Evolutionary conservation across 352 stramenopile genomes (phyloP).

Genomic region (Phytophthora pluvialis): DNA sequence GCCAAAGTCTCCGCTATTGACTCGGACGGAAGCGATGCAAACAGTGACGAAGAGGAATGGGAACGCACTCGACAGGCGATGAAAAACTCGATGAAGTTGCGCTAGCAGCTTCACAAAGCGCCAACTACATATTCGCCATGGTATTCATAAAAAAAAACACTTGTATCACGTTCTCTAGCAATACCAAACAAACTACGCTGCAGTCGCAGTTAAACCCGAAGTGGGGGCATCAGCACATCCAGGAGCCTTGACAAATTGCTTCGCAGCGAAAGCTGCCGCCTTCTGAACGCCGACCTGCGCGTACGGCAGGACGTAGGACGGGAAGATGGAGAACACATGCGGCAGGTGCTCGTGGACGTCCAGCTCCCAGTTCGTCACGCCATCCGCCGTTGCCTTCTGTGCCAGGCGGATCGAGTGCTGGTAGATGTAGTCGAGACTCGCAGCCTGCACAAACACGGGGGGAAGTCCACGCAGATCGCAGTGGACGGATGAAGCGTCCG

Average conservation of each 20-base stretch:
- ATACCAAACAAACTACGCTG: slow-evolving; percentile 12
- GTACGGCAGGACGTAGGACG: slow-evolving; percentile 47
- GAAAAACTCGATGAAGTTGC: slow-evolving; percentile 28
- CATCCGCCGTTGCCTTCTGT: slow-evolving; percentile 45
- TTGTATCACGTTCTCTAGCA: too few relatives aligned
- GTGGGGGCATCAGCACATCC: background rate
- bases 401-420: slow-evolving; percentile 40
- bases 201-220: slow-evolving; percentile 1
- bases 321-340: slow-evolving; percentile 52
- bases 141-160: too few relatives aligned
- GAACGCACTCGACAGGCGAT: slow-evolving; percentile 40
- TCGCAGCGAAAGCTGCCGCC: slow-evolving; percentile 46
- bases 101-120: slow-evolving; percentile 2
- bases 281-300: slow-evolving; percentile 36
- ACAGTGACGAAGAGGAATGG: slow-evolving; percentile 45
- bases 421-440: slow-evolving; percentile 47
- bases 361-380: slow-evolving; percentile 48
- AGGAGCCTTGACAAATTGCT: slow-evolving; percentile 26
- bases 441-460: slow-evolving; percentile 55
- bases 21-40: slow-evolving; percentile 16
- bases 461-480: slow-evolving; percentile 53
- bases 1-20: background rate
- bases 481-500: slow-evolving; percentile 54
- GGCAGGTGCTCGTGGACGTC: slow-evolving; percentile 47
- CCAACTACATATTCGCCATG: too few relatives aligned